These are phyloP conservation scores for Zalaria sp. DNA, from an alignment of 2,329 filamentous ascomycete genomes.

Conservation along the genomic window DNA sequence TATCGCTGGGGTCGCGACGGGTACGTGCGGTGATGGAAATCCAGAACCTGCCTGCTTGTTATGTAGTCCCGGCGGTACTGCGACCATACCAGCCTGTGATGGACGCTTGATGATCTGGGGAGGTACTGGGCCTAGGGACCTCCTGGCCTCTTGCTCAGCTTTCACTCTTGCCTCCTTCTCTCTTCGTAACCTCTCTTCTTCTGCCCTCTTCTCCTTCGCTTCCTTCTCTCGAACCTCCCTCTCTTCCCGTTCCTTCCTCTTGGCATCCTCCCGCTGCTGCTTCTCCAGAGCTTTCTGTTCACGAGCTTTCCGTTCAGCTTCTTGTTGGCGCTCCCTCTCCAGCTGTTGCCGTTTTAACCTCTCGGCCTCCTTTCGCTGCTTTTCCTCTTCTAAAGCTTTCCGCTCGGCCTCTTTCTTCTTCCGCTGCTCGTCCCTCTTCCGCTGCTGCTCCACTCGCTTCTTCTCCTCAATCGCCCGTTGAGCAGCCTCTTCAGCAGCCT, in stretches of 20 bases:
- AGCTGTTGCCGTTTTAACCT: slow-evolving; percentile 66
- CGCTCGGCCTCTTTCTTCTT: slow-evolving; percentile 84
- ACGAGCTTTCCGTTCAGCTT: slow-evolving; percentile 69
- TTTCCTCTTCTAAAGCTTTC: slow-evolving; percentile 82
- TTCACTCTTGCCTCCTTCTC: slow-evolving; percentile 44
- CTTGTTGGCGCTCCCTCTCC: slow-evolving; percentile 72
- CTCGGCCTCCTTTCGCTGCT: slow-evolving; percentile 71
- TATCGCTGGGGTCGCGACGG: slow-evolving; percentile 64
- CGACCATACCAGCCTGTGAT: slow-evolving; percentile 42
- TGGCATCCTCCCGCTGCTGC: slow-evolving; percentile 55
- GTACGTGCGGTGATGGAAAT: slow-evolving; percentile 65
- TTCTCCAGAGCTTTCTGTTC: slow-evolving; percentile 72
- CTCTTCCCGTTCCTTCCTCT: slow-evolving; percentile 63
- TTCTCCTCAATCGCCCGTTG: slow-evolving; percentile 62
- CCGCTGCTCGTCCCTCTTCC: slow-evolving; percentile 76
- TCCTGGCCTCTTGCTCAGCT: slow-evolving; percentile 24
- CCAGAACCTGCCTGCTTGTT: slow-evolving; percentile 37
- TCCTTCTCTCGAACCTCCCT: slow-evolving; percentile 56
- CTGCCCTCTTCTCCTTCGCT: slow-evolving; percentile 51
- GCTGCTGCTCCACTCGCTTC: slow-evolving; percentile 65
- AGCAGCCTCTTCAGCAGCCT: slow-evolving; percentile 72
- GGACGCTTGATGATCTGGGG: slow-evolving; percentile 38
- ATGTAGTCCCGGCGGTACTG: slow-evolving; percentile 38
- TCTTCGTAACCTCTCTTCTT: slow-evolving; percentile 41
- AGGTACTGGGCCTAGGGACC: slow-evolving; percentile 22